Conservation (phyloP, 2,329 filamentous ascomycete species). For the Hypomyces perniciosus region DNA sequence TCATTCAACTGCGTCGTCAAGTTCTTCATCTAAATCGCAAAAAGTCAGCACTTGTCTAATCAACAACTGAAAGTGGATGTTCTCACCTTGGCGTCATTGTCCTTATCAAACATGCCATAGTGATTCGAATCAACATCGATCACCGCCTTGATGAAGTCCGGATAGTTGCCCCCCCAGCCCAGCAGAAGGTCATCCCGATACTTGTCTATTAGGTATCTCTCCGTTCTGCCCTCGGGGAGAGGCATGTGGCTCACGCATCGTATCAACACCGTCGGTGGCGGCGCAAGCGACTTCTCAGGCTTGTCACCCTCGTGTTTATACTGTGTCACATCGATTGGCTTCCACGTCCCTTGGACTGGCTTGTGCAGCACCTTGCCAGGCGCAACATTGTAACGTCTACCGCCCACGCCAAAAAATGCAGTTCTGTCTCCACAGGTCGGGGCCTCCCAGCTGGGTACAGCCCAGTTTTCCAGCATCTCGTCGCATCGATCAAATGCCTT, state of each 20-base stretch:
- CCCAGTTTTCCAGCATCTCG: conserved; percentile 25
- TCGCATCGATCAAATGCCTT: conserved; percentile 27
- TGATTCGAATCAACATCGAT: conserved; percentile 24
- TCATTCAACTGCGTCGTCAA: conserved; percentile 13
- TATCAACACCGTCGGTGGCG: conserved; percentile 22
- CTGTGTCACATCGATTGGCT: conserved; percentile 6
- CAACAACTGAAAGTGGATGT: not conserved
- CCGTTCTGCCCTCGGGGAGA: conserved; percentile 4
- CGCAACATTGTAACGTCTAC: conserved; percentile 14
- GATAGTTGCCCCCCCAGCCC: conserved; percentile 23
- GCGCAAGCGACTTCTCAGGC: conserved; percentile 7
- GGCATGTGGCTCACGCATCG: conserved; percentile 15
- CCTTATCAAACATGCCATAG: conserved; percentile 23
- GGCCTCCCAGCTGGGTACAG: conserved; percentile 21
- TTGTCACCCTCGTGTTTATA: conserved; percentile 2
- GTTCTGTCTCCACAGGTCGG: conserved; percentile 12
- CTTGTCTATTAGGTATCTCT: conserved; percentile 21
- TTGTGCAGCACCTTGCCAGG: conserved; percentile 18
- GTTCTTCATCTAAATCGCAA: conserved; percentile 4
- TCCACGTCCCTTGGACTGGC: conserved; percentile 16
- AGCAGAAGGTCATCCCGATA: conserved; percentile 21
- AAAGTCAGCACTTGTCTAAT: not conserved
- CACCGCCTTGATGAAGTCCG: conserved; percentile 24
- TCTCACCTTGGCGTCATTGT: conserved; percentile 6
- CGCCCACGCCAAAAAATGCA: conserved; percentile 14